Evolutionary conservation across 2,329 filamentous ascomycete species (phyloP).

Genomic region (Malbranchea cinnamomea): DNA sequence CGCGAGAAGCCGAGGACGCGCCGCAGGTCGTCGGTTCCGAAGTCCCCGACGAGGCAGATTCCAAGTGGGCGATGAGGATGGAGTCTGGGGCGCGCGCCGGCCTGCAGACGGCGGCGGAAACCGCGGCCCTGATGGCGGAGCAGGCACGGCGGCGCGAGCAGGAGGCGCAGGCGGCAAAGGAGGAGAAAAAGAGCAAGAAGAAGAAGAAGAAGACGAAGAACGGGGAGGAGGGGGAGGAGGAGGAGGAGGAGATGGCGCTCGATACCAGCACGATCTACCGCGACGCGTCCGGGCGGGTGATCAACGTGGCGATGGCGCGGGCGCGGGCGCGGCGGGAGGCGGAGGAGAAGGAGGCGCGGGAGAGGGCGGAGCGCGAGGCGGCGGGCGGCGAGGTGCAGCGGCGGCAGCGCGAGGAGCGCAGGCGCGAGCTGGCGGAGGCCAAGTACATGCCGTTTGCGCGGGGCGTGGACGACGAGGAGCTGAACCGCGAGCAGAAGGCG

Average conservation of each 20-base stretch:
- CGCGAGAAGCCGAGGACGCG: slow-evolving; percentile 32
- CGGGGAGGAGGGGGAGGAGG: slow-evolving; percentile 3
- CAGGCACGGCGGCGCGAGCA: slow-evolving; percentile 41
- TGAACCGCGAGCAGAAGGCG: slow-evolving; percentile 72
- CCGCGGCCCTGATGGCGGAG: slow-evolving; percentile 53
- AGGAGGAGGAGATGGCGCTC: too few relatives aligned
- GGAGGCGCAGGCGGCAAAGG: slow-evolving; percentile 24
- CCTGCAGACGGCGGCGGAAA: slow-evolving; percentile 67
- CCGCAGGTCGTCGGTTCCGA: slow-evolving; percentile 26
- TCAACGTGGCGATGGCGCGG: slow-evolving; percentile 81
- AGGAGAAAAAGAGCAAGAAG: slow-evolving; percentile 5
- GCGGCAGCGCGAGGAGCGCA: slow-evolving; percentile 47
- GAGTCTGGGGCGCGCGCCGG: slow-evolving; percentile 77
- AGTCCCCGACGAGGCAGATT: slow-evolving; percentile 17
- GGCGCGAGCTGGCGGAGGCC: slow-evolving; percentile 60
- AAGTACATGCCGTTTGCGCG: slow-evolving; percentile 68
- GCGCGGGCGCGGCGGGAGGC: slow-evolving; percentile 72
- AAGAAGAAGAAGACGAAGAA: slow-evolving; percentile 5
- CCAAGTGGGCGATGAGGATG: slow-evolving; percentile 45
- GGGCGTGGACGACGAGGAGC: slow-evolving; percentile 64
- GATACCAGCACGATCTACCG: slow-evolving; percentile 57
- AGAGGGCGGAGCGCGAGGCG: slow-evolving; percentile 50
- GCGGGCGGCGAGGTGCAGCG: slow-evolving; percentile 77
- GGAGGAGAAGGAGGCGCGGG: slow-evolving; percentile 52
- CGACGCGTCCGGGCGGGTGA: slow-evolving; percentile 84